Percentiles rank a stretch among this genome's conserved stretches.
Conservation (phyloP, 768 basidiomycete species). For the Chalciporus piperatus region DNA sequence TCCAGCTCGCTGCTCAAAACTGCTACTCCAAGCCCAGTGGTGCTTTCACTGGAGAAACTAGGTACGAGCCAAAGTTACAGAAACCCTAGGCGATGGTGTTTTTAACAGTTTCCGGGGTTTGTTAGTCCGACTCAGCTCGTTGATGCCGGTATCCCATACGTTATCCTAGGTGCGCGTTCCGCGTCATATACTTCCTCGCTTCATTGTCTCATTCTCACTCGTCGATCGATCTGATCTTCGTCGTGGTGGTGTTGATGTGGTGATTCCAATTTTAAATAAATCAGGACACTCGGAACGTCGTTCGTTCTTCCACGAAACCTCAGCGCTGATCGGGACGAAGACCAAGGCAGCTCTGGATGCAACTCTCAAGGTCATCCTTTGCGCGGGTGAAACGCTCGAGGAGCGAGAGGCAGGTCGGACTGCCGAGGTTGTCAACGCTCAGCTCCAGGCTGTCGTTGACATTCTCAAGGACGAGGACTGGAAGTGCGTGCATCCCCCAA, state of each 20-base stretch:
- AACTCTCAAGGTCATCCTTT: constrained; percentile 85
- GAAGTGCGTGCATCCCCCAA: constrained; percentile 52
- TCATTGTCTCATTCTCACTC: background rate
- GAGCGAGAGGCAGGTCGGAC: constrained; percentile 84
- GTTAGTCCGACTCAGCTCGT: constrained; percentile 76
- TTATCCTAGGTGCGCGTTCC: constrained; percentile 73
- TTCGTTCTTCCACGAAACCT: constrained; percentile 86
- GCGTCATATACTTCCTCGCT: background rate
- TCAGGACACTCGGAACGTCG: constrained; percentile 95
- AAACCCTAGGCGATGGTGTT: background rate
- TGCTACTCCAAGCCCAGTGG: constrained; percentile 79
- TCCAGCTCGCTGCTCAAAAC: constrained; percentile 90
- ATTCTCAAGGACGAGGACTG: constrained; percentile 62
- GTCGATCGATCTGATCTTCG: background rate
- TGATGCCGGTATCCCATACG: constrained; percentile 85
- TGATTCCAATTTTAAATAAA: background rate
- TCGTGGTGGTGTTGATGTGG: too few species aligned
- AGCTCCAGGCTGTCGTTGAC: constrained; percentile 74
- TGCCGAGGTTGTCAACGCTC: constrained; percentile 72
- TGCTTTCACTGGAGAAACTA: constrained; percentile 97
- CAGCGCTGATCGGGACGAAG: constrained; percentile 80
- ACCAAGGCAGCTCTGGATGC: constrained; percentile 77
- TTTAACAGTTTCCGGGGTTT: background rate
- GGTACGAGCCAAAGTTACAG: constrained; percentile 41
- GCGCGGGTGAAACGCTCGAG: constrained; percentile 90